Conservation (phyloP, 768 basidiomycete species). For the Suillus plorans region DNA sequence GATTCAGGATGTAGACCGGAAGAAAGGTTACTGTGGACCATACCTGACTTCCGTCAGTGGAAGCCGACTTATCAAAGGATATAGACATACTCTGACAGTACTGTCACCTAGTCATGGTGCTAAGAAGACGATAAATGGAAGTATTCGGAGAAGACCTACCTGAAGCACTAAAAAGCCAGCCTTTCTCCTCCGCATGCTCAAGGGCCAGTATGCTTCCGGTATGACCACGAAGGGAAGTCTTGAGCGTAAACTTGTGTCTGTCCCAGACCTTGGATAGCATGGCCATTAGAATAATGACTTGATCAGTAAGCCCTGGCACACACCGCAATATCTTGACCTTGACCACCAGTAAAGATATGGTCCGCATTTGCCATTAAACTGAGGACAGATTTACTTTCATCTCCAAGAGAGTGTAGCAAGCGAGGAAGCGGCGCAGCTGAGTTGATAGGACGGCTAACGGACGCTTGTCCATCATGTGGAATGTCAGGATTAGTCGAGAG, state of each 20-base stretch:
- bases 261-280: conserved; percentile 73
- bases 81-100: conserved; percentile 68
- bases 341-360: conserved; percentile 83
- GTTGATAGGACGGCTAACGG: conserved; percentile 57
- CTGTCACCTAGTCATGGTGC: conserved; percentile 64
- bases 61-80: conserved; percentile 3
- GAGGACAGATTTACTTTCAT: conserved; percentile 67
- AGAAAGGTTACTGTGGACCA: conserved; percentile 76
- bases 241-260: conserved; percentile 65
- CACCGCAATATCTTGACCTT: conserved; percentile 60
- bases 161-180: conserved; percentile 90
- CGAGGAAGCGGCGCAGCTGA: conserved; percentile 42
- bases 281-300: background rate
- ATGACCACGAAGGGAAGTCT: conserved; percentile 74
- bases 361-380: conserved; percentile 70
- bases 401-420: conserved; percentile 69
- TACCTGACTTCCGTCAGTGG: conserved; percentile 45
- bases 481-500: background rate
- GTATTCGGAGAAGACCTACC: conserved; percentile 42
- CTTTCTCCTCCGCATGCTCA: conserved; percentile 69
- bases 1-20: conserved; percentile 70
- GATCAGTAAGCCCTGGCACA: conserved; percentile 45
- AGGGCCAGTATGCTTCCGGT: conserved; percentile 82
- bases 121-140: conserved; percentile 1
- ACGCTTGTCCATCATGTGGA: conserved; percentile 37